These are phyloP conservation scores for Plasmodium vivax DNA, from an alignment of 169 alveolate genomes.

Conservation along the genomic window DNA sequence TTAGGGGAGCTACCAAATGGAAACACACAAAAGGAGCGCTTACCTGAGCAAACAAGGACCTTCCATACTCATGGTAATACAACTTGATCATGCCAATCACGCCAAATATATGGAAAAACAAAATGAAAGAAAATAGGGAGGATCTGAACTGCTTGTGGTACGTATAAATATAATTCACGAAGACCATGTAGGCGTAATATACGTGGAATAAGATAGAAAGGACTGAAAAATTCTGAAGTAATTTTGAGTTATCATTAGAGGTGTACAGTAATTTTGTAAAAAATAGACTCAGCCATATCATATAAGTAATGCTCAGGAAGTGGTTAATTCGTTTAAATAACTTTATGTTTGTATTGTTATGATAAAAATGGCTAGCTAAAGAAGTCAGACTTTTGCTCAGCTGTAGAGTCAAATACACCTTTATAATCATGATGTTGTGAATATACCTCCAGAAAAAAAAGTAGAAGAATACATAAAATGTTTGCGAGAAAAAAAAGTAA, in stretches of 20 bases:
- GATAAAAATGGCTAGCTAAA: conserved; percentile 12
- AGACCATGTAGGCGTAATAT: conserved; percentile 24
- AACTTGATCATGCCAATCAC: conserved; percentile 76
- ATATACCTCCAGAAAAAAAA: conserved; percentile 53
- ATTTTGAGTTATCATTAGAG: conserved; percentile 18
- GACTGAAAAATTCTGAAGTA: conserved; percentile 19
- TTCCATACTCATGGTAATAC: conserved; percentile 73
- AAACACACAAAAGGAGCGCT: background rate
- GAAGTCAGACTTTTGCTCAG: conserved; percentile 36
- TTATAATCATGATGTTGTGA: conserved; percentile 33
- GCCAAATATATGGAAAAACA: conserved; percentile 81
- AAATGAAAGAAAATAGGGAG: conserved; percentile 76
- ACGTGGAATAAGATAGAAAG: conserved; percentile 24
- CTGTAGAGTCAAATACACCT: conserved; percentile 55
- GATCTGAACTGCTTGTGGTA: conserved; percentile 77
- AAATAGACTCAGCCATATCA: conserved; percentile 53
- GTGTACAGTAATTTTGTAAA: conserved; percentile 48
- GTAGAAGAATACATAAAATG: conserved; percentile 36
- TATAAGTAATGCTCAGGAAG: conserved; percentile 17
- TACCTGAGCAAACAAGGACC: conserved; percentile 79
- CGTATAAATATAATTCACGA: conserved; percentile 66
- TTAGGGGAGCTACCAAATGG: background rate
- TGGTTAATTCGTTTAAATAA: conserved; percentile 38
- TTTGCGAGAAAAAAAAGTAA: conserved; percentile 42
- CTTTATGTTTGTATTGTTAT: conserved; percentile 47